These are phyloP conservation scores for Fusarium sp. DNA, from an alignment of 2,329 filamentous ascomycete species.

Conservation along the genomic window DNA sequence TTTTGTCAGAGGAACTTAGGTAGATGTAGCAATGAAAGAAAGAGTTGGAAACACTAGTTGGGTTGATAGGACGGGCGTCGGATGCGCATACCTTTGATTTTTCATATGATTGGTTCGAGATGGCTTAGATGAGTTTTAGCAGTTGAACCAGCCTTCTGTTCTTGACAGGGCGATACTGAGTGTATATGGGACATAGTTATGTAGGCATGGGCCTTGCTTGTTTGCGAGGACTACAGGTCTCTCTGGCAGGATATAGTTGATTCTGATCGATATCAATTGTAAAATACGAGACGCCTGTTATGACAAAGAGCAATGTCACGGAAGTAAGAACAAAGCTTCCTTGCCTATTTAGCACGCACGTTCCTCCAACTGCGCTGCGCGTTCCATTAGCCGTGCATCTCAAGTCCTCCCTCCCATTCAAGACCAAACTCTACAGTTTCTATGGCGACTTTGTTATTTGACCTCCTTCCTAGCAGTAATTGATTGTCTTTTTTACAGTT, in stretches of 20 bases:
- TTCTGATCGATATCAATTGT: no score
- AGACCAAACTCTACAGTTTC: slow-evolving; percentile 8
- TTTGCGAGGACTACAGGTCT: no score
- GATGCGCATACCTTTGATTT: slow-evolving; percentile 27
- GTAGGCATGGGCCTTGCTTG: no score
- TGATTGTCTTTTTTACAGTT: neutral
- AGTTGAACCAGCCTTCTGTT: neutral
- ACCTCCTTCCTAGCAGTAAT: neutral
- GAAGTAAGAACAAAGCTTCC: neutral
- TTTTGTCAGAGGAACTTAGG: slow-evolving; percentile 46
- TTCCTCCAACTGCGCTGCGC: slow-evolving; percentile 5
- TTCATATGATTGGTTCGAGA: slow-evolving; percentile 4
- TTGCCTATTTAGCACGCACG: neutral
- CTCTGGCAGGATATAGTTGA: no score
- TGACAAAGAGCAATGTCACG: no score
- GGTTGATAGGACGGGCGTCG: slow-evolving; percentile 27
- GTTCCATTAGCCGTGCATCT: slow-evolving; percentile 11
- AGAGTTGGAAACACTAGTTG: slow-evolving; percentile 15
- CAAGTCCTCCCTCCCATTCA: slow-evolving; percentile 1
- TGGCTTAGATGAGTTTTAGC: slow-evolving; percentile 1
- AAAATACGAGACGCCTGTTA: no score
- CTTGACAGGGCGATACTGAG: no score
- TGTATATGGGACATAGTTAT: no score
- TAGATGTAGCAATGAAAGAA: slow-evolving; percentile 17
- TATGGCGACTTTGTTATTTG: slow-evolving; percentile 16